These are phyloP conservation scores for Tetrahymena elliotti DNA, from an alignment of 73 alveolate genomes.

Conservation along the genomic window DNA sequence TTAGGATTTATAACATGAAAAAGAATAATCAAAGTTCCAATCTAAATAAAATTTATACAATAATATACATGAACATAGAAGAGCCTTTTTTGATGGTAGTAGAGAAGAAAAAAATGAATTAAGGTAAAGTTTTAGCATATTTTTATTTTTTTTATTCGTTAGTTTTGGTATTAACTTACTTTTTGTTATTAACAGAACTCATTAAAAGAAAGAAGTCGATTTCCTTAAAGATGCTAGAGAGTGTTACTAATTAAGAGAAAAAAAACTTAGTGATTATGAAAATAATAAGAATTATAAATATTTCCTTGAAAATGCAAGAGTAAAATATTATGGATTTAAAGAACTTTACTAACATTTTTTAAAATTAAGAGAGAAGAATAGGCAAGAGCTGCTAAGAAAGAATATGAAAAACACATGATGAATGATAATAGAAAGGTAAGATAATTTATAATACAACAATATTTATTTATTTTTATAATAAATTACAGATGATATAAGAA, in stretches of 20 bases:
- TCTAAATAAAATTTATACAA: neutral
- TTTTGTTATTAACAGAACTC: neutral
- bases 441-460: neutral
- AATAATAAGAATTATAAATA: neutral
- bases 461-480: neutral
- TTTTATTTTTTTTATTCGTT: neutral
- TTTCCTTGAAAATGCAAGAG: neutral
- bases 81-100: neutral
- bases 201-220: neutral
- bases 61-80: neutral
- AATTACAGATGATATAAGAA: neutral
- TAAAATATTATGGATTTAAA: neutral
- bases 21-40: neutral
- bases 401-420: neutral
- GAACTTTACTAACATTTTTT: neutral
- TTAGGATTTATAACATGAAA: neutral
- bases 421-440: neutral
- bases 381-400: neutral
- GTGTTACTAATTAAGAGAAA: neutral
- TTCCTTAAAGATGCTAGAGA: neutral
- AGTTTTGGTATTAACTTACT: neutral
- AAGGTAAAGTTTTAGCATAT: neutral
- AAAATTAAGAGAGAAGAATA: neutral
- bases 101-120: neutral
- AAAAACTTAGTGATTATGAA: neutral